Evolutionary conservation across 129 eudicot species (phyloP).

Genomic region (Artemisia argyi): DNA sequence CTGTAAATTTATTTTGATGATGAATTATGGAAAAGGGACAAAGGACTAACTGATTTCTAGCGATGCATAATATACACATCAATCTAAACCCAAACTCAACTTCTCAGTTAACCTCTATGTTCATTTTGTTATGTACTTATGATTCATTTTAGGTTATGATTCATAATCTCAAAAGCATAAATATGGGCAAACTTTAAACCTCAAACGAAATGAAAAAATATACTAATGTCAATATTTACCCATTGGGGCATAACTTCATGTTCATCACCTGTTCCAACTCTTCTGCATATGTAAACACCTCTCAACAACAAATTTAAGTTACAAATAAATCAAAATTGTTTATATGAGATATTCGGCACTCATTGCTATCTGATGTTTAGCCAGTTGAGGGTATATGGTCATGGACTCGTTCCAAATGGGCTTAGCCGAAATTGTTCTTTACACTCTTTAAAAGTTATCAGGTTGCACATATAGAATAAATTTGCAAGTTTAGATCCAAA

Average conservation of each 20-base stretch:
- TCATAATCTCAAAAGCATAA: neutral
- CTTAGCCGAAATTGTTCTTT: conserved; percentile 14
- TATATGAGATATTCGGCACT: neutral
- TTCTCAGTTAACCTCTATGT: no score
- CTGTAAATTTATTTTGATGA: no score
- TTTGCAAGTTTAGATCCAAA: conserved; percentile 59
- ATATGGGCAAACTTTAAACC: neutral
- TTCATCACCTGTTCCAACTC: conserved; percentile 6
- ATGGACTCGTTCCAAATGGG: neutral
- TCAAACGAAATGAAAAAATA: neutral
- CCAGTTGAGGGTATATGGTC: neutral
- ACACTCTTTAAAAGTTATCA: conserved; percentile 17
- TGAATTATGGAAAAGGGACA: no score
- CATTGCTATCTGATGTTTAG: conserved; percentile 13
- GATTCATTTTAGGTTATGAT: neutral
- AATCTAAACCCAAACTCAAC: no score
- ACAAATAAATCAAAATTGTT: conserved; percentile 26
- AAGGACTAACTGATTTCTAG: no score
- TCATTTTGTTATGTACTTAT: no score
- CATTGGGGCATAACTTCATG: neutral
- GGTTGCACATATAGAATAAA: neutral
- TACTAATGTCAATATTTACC: neutral
- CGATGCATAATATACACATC: no score
- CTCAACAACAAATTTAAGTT: conserved; percentile 15
- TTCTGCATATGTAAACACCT: conserved; percentile 16